Evolutionary conservation across 2,329 filamentous ascomycete species (phyloP).

Genomic region (Didymella lethalis): DNA sequence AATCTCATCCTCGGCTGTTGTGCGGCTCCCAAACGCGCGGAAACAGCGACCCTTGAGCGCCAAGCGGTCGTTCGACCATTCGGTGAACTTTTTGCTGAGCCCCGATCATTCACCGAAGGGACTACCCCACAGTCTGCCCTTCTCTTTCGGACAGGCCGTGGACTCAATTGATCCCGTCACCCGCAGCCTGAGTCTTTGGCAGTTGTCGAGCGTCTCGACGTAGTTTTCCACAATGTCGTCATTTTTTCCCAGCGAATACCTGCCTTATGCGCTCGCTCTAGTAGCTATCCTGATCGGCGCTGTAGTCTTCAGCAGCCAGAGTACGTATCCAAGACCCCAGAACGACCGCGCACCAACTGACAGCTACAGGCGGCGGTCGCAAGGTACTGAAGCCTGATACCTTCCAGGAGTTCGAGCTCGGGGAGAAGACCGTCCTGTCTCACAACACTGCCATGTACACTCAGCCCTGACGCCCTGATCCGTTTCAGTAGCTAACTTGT

Average conservation of each 20-base stretch:
- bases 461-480: neutral
- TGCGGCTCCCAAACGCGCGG: neutral
- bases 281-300: constrained; percentile 65
- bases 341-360: neutral
- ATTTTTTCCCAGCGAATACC: constrained; percentile 60
- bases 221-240: constrained; percentile 27
- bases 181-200: neutral
- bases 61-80: constrained; percentile 7
- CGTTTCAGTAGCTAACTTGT: constrained; percentile 12
- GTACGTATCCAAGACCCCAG: neutral
- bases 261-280: constrained; percentile 72
- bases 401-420: constrained; percentile 92
- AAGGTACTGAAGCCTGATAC: constrained; percentile 85
- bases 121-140: constrained; percentile 14
- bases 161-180: constrained; percentile 11
- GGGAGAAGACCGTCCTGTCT: constrained; percentile 93
- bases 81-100: constrained; percentile 8
- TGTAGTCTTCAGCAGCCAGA: constrained; percentile 16
- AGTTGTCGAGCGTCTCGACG: neutral
- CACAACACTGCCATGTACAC: constrained; percentile 96
- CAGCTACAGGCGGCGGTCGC: constrained; percentile 68
- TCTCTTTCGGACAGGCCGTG: neutral
- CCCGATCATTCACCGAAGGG: constrained; percentile 18
- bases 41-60: constrained; percentile 18
- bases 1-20: constrained; percentile 4